phyloP scores from a whole-genome alignment of 73 alveolate genomes.

The Durusdinium trenchii region DNA sequence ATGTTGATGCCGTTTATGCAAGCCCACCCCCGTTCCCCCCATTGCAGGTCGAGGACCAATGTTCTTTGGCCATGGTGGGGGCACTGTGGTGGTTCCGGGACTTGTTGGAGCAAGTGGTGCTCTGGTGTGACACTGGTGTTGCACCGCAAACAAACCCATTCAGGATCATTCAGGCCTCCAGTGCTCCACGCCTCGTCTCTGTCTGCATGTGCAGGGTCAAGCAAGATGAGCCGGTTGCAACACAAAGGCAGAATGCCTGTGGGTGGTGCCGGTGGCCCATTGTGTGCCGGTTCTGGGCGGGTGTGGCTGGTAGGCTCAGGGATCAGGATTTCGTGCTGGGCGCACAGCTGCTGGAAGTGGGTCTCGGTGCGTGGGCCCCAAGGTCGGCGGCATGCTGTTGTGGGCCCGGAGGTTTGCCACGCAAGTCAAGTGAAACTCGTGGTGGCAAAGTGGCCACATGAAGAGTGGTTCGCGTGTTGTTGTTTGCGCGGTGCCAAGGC shows the following conservation, averaged over 20 bases:
- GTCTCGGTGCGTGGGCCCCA: not conserved
- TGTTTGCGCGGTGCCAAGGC: not conserved
- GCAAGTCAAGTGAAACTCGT: not conserved
- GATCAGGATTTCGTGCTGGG: not conserved
- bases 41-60: slow-evolving; percentile 4
- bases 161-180: not conserved
- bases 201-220: not conserved
- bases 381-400: not conserved
- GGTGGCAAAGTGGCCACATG: not conserved
- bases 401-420: not conserved
- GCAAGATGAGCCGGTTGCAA: not conserved
- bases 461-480: not conserved
- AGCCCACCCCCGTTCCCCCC: slow-evolving; percentile 2
- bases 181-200: not conserved
- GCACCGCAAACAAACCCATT: slow-evolving; percentile 56
- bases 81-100: not conserved
- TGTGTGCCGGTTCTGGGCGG: no score
- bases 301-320: no score
- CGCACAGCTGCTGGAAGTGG: not conserved
- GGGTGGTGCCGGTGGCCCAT: not conserved
- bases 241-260: not conserved
- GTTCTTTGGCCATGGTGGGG: slow-evolving; percentile 39
- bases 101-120: not conserved
- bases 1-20: not conserved
- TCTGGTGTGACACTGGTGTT: not conserved